Evolutionary conservation across 108 stramenopile genomes (phyloP).

Genomic region (Schizochytrium sp.): DNA sequence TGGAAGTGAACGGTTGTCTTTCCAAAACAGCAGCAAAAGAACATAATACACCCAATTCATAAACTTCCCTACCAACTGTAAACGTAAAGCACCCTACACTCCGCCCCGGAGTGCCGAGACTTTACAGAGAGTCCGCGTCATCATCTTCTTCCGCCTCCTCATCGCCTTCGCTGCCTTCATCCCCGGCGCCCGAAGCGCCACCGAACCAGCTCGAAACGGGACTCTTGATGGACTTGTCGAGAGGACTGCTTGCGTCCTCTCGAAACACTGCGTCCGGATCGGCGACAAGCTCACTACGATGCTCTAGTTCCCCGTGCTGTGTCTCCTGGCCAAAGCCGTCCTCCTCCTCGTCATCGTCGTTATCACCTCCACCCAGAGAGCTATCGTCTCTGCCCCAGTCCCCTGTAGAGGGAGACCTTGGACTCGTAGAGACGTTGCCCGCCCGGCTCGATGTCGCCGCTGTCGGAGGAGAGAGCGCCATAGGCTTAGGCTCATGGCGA

Average conservation of each 20-base stretch:
- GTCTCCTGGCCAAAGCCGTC: neutral
- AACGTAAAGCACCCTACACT: too few species aligned
- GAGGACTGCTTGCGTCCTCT: too few species aligned
- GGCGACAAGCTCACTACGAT: neutral
- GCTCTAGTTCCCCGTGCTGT: neutral
- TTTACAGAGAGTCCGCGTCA: neutral
- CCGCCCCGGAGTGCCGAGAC: too few species aligned
- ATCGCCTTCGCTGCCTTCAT: neutral
- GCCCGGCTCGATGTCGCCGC: neutral
- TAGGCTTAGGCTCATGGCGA: neutral
- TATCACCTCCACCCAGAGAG: neutral
- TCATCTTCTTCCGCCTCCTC: neutral
- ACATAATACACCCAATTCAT: too few species aligned
- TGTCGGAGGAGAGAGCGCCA: neutral
- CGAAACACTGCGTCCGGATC: neutral
- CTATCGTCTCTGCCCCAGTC: neutral
- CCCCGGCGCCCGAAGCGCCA: too few species aligned
- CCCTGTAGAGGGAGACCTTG: neutral
- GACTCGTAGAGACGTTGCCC: neutral
- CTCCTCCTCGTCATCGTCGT: too few species aligned
- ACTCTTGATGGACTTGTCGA: too few species aligned
- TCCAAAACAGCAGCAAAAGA: too few species aligned
- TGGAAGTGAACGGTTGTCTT: too few species aligned
- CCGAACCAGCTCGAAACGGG: too few species aligned
- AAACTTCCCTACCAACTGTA: too few species aligned